Evolutionary conservation across 352 stramenopile genomes (phyloP), one percentile per base, ranked within the genome.

Genomic region (Phytophthora podocarpi): DNA sequence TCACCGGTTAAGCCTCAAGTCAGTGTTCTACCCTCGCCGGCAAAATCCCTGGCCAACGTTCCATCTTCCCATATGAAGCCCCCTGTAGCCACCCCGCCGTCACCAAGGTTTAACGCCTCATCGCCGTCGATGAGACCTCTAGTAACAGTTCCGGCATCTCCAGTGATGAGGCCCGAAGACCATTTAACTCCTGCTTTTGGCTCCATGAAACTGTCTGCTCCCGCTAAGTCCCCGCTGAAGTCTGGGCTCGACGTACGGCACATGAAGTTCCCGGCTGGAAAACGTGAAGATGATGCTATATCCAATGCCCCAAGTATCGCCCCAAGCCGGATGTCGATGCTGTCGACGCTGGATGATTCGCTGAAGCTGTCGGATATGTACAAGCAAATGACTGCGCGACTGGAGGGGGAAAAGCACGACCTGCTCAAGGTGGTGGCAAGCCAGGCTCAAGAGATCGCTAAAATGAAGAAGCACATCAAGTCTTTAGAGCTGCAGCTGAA

Each of bases 361-460:
- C 60, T 77, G 8, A 86, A 78, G 37, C 56, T 94, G n/a, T 84
- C 76, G 15, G 77, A 87, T 59, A 88, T 91, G 82, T 94, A 92
- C 76, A 91, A 92, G 58, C 78, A 89, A 54, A 94, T 92, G 83
- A 74, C 80, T 12, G 63, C 85, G 35, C 77, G 85, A 11, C 49
- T 94, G n/a, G 74, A 94, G 40, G 67, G 62, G 8, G 85, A 94
- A 51, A 94, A 94, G 57, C 76, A 77, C 49, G 82, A 90, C 36
- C 54, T 94, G 47, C 67, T 94, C 5, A 78, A 88, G 59, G 72
- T 92, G 5, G 70, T 94, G 4, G 58, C 82, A 0, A 76, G 71
- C 24, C 85, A 94, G 35, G 70, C 85, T 1, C 75, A 90, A 41
- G 81, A 91, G 46, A 91, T 94, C 42, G 77, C 84, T 47, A 69